Conservation (phyloP, 2,329 filamentous ascomycete species). For the Ceratocystis destructans region DNA sequence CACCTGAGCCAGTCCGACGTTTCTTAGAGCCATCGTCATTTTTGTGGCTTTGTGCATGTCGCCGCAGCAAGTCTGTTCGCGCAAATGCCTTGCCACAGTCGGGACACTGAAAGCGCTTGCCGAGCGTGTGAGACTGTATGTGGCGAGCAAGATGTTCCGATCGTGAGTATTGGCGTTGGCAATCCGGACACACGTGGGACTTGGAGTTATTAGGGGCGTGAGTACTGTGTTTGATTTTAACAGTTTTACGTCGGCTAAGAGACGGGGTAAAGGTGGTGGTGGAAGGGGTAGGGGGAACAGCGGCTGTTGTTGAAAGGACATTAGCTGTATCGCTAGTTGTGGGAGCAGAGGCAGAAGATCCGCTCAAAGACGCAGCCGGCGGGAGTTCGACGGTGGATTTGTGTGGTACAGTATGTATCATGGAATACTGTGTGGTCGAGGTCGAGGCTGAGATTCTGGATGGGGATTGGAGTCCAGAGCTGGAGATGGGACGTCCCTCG, state of each 20-base stretch:
- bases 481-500: neutral
- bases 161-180: conserved; percentile 37
- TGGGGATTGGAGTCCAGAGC: neutral
- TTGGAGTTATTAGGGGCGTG: neutral
- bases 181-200: conserved; percentile 37
- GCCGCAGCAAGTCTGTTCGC: conserved; percentile 39
- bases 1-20: conserved; percentile 33
- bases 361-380: neutral
- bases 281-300: conserved; percentile 10
- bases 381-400: neutral
- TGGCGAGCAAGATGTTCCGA: conserved; percentile 41
- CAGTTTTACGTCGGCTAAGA: neutral
- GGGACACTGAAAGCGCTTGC: conserved; percentile 36
- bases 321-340: neutral
- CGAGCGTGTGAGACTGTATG: conserved; percentile 38
- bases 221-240: neutral
- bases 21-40: conserved; percentile 35
- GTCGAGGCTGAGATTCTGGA: neutral
- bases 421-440: neutral
- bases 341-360: neutral
- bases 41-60: conserved; percentile 39
- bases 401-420: neutral
- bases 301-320: neutral
- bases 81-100: conserved; percentile 42
- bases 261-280: conserved; percentile 15